Conservation (phyloP, 176 grass and related monocot species). For the Lolium rigidum region DNA sequence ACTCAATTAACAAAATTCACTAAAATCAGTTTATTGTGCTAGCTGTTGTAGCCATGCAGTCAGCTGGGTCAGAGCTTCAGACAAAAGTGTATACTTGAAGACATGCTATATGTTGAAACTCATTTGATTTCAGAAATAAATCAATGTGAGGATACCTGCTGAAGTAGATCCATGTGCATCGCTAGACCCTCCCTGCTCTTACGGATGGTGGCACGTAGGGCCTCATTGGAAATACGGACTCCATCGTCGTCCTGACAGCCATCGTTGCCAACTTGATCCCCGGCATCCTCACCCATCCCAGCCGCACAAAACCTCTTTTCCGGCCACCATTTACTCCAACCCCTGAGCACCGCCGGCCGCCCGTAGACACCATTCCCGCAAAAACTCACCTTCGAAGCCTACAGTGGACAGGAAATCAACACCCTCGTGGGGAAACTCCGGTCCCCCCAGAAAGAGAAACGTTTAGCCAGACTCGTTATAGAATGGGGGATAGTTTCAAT, state of each 20-base stretch:
- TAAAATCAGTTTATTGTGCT: too few relatives aligned
- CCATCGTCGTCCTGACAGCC: not conserved
- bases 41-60: too few relatives aligned
- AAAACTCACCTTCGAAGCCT: constrained; percentile 43
- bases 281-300: constrained; percentile 1
- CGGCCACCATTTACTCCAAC: constrained; percentile 11
- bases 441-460: too few relatives aligned
- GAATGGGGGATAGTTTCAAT: too few relatives aligned
- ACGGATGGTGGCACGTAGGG: constrained; percentile 46
- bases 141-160: constrained; percentile 50
- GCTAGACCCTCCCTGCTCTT: constrained; percentile 69
- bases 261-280: constrained; percentile 25
- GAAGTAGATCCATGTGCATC: constrained; percentile 52
- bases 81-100: not conserved
- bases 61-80: too few relatives aligned
- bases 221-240: constrained; percentile 53
- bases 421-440: not conserved
- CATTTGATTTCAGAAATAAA: constrained; percentile 31
- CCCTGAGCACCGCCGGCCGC: constrained; percentile 28
- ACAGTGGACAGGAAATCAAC: constrained; percentile 7
- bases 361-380: constrained; percentile 1
- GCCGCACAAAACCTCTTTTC: constrained; percentile 32
- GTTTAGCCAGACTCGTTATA: too few relatives aligned
- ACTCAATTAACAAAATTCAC: too few relatives aligned
- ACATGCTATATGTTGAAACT: not conserved